Conservation (phyloP, 768 basidiomycete genomes). For the Suillus decipiens region DNA sequence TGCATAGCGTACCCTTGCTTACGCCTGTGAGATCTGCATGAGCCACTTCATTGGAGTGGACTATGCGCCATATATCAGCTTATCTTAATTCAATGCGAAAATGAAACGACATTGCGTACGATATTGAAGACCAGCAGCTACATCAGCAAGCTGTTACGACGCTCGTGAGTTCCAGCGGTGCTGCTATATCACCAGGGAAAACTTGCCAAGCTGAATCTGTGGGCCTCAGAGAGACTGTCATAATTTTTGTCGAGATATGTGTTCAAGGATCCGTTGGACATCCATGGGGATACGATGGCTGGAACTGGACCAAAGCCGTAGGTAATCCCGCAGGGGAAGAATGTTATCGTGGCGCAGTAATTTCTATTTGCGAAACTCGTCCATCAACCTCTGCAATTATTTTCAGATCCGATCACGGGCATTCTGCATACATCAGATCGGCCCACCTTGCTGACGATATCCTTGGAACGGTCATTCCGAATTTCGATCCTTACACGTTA, state of each 20-base stretch:
- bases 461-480: constrained; percentile 5
- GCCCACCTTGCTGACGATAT: constrained; percentile 18
- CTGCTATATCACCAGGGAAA: background rate
- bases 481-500: constrained; percentile 28
- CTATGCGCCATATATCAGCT: background rate
- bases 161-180: background rate
- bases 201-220: constrained; percentile 6
- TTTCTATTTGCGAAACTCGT: background rate
- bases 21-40: constrained; percentile 8
- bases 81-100: background rate
- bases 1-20: background rate
- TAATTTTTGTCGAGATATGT: constrained; percentile 17
- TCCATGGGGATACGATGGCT: constrained; percentile 25
- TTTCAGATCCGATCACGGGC: too few relatives aligned
- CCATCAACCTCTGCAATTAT: background rate
- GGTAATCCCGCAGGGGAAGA: constrained; percentile 36
- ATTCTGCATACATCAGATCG: too few relatives aligned
- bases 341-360: constrained; percentile 40
- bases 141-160: constrained; percentile 8
- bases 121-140: constrained; percentile 14
- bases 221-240: background rate
- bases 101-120: constrained; percentile 6
- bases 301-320: constrained; percentile 22
- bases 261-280: constrained; percentile 18
- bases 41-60: background rate